phyloP scores from a whole-genome alignment of 164 flowering plant genomes.

The Vitis labrusca region DNA sequence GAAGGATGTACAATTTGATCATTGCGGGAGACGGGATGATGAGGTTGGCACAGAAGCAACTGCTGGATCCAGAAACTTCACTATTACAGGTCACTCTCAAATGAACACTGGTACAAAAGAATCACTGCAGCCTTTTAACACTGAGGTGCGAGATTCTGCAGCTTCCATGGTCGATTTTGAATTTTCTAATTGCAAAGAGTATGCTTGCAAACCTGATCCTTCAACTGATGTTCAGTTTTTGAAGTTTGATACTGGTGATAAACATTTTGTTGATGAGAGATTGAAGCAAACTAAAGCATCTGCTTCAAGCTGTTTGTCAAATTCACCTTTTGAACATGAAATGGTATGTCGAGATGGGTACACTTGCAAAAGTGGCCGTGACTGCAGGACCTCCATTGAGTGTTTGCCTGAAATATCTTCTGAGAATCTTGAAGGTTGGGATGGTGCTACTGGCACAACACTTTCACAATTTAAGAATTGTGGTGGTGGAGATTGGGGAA shows the following conservation, averaged over 20 bases:
- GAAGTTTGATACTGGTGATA: slow-evolving; percentile 7
- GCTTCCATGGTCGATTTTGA: not conserved
- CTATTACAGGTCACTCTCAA: not conserved
- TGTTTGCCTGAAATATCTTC: slow-evolving; percentile 8
- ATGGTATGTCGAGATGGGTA: slow-evolving; percentile 3
- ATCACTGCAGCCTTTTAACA: not conserved
- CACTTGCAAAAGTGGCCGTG: not conserved
- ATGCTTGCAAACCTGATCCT: slow-evolving; percentile 7
- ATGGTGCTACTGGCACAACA: slow-evolving; percentile 4
- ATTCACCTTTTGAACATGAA: not conserved
- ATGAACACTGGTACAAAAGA: not conserved
- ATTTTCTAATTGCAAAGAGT: slow-evolving; percentile 1
- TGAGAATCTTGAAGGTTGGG: slow-evolving; percentile 11
- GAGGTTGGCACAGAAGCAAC: not conserved
- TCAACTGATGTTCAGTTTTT: not conserved
- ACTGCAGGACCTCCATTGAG: slow-evolving; percentile 3
- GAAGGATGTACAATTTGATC: not conserved
- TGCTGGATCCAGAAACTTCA: slow-evolving; percentile 1
- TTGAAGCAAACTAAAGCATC: slow-evolving; percentile 1
- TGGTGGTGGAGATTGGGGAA: slow-evolving; percentile 9
- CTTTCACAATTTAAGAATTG: slow-evolving; percentile 7
- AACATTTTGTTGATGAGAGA: slow-evolving; percentile 8
- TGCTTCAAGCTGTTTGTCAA: slow-evolving; percentile 10
- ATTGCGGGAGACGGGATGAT: slow-evolving; percentile 4
- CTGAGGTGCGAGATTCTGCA: slow-evolving; percentile 6